Conservation (phyloP, 148 eudicot genomes). For the Drosera capensis region DNA sequence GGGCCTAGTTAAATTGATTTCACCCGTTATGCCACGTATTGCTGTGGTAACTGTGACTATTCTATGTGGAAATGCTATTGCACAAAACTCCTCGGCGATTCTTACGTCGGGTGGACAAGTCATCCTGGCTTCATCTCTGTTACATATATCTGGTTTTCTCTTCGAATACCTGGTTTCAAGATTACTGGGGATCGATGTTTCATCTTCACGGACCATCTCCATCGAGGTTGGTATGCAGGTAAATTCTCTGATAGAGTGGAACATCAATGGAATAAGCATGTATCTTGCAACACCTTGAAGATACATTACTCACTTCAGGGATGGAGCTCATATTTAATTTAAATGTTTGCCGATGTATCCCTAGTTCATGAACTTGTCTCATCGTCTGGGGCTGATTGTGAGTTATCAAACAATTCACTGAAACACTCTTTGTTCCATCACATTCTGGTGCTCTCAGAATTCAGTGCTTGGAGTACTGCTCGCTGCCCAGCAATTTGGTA, state of each 20-base stretch:
- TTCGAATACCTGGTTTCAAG: conserved; percentile 35
- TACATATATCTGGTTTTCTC: conserved; percentile 35
- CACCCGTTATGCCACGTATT: conserved; percentile 31
- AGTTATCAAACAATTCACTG: no score
- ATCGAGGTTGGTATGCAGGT: conserved; percentile 62
- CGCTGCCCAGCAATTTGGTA: conserved; percentile 36
- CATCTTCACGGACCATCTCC: conserved; percentile 33
- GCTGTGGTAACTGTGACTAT: conserved; percentile 43
- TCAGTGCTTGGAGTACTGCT: conserved; percentile 38
- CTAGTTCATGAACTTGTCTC: no score
- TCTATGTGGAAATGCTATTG: conserved; percentile 39
- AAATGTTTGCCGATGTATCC: no score
- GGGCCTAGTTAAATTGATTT: conserved; percentile 22
- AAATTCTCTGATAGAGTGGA: not conserved
- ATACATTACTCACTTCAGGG: no score
- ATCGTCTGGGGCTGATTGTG: no score
- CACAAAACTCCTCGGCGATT: conserved; percentile 37
- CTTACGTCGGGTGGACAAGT: conserved; percentile 32
- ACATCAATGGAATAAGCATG: no score
- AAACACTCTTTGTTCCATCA: no score
- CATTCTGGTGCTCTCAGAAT: conserved; percentile 25
- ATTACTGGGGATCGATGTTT: conserved; percentile 22
- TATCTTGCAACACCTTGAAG: not conserved
- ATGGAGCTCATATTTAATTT: no score
- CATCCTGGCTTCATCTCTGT: conserved; percentile 25